Conservation (phyloP, 768 basidiomycete genomes). For the Royoungia palumana region DNA sequence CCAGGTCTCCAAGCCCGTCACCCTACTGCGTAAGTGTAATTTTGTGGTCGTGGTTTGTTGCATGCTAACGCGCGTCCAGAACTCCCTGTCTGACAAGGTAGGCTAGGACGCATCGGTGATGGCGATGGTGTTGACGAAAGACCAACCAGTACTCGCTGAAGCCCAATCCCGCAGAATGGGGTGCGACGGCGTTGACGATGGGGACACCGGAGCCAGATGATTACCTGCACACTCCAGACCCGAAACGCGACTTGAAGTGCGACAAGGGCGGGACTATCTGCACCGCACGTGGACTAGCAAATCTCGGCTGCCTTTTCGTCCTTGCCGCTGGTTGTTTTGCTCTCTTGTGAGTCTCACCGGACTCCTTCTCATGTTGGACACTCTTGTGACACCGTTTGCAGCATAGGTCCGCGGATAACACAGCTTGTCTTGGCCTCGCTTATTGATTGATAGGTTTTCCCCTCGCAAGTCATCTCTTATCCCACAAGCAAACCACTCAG, state of each 20-base stretch:
- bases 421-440: neutral
- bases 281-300: slow-evolving; percentile 59
- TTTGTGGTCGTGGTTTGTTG: neutral
- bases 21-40: slow-evolving; percentile 22
- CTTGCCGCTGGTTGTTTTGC: slow-evolving; percentile 46
- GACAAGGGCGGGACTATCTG: slow-evolving; percentile 58
- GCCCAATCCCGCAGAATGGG: slow-evolving; percentile 47
- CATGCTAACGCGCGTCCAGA: slow-evolving; percentile 15
- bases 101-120: neutral
- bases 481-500: slow-evolving; percentile 37
- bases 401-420: slow-evolving; percentile 12
- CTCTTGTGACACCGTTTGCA: neutral
- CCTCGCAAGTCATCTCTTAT: slow-evolving; percentile 43
- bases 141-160: slow-evolving; percentile 36
- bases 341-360: slow-evolving; percentile 53
- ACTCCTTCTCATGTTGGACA: neutral
- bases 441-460: slow-evolving; percentile 41
- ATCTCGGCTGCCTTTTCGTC: slow-evolving; percentile 63
- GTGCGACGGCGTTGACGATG: slow-evolving; percentile 42
- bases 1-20: slow-evolving; percentile 28
- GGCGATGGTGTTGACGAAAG: neutral
- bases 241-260: slow-evolving; percentile 48
- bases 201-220: slow-evolving; percentile 58
- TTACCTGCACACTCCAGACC: slow-evolving; percentile 61
- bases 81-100: slow-evolving; percentile 28